Base-by-base conservation (phyloP, 805 yeast genomes). In the Yamadazyma phyllophila region DNA sequence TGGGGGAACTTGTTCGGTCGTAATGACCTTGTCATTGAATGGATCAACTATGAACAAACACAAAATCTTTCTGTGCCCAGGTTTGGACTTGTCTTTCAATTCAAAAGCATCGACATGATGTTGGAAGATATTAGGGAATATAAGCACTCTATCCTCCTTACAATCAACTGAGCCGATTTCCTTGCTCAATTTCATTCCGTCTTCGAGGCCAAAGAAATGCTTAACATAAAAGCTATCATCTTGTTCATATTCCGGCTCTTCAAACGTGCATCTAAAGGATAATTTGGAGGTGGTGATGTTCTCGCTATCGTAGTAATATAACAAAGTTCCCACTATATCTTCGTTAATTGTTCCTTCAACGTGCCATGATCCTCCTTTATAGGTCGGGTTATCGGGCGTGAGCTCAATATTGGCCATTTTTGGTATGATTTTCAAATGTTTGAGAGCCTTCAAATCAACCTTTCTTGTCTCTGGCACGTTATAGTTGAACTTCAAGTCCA, bases 311-410 rank as follows among this genome's bases (percentile, higher is more conserved):
- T 69, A 70, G 49, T 71, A 71, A 52, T 69, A 71, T 29, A 71
- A 51, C 4, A 64, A 57, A 2, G 74, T 69, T 2, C 75, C 75
- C 6, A 71, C 66, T 36, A 71, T 71, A 45, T 67, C 66, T 50
- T 71, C 77, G 47, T 66, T 66, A 17, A 61, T 60, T 7, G 69
- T 58, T 1, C 76, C 77, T 52, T 71, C 75, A 1, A 71, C 63
- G 44, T 71, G 76, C 76, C 76, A 71, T 2, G 69, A 49, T 1
- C 76, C 75, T 2, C 76, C 76, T 2, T 51, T 44, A 43, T 71
- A 71, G 2, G 41, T 42, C 1, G 74, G 71, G 24, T 61, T 63
- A 36, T 70, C 72, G 0, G 76, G 75, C 1, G 72, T 67, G 41
- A 71, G 54, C 43, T 65, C 67, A 38, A 71, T 71, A 47, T 65